Conservation (phyloP, 2,329 filamentous ascomycete genomes). For the Didymella glomerata region DNA sequence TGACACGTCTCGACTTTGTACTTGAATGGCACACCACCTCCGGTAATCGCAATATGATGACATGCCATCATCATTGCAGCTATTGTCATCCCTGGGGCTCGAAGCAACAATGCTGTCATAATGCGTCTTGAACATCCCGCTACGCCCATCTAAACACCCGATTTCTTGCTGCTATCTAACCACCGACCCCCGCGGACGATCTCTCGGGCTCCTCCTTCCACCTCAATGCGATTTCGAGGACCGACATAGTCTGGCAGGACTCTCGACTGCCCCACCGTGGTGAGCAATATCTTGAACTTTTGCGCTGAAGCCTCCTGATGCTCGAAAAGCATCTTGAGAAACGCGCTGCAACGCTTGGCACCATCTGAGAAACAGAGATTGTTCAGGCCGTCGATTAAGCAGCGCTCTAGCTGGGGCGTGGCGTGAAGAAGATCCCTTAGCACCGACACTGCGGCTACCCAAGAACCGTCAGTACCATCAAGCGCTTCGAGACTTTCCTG, state of each 20-base stretch:
- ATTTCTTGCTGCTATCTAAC: no score
- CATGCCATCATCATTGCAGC: no score
- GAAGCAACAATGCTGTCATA: no score
- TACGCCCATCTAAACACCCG: no score
- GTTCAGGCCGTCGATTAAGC: conserved; percentile 5
- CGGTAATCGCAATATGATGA: no score
- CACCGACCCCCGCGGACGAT: no score
- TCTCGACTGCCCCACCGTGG: neutral
- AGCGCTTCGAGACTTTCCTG: neutral
- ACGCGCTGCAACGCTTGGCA: neutral
- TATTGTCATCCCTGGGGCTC: no score
- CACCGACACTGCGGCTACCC: conserved; percentile 8
- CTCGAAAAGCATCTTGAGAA: neutral
- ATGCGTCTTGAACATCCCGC: no score
- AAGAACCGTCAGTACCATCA: conserved; percentile 13
- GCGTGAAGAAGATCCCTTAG: conserved; percentile 1
- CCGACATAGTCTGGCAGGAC: conserved; percentile 6
- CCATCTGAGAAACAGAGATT: conserved; percentile 1
- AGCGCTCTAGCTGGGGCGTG: conserved; percentile 1
- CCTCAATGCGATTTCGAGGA: no score
- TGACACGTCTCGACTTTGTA: no score
- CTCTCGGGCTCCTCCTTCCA: no score
- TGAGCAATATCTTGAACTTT: neutral
- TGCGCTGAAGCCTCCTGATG: neutral
- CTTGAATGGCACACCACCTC: no score